phyloP scores from a whole-genome alignment of 352 stramenopile species.

The Aphanomyces astaci region DNA sequence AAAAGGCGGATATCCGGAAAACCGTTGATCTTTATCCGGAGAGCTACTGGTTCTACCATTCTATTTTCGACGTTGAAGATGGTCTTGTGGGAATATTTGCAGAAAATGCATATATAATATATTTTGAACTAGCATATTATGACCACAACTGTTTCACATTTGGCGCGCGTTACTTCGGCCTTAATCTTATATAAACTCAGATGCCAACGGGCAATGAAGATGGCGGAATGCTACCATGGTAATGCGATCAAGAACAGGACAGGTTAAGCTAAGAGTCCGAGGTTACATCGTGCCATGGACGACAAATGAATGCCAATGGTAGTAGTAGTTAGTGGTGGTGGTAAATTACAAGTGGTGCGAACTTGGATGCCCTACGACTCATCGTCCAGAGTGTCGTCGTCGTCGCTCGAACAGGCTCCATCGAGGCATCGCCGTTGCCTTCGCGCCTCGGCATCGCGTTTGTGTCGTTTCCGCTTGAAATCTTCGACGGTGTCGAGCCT shows the following conservation, averaged over 20 bases:
- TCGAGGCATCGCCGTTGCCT: not conserved
- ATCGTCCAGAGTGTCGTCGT: not conserved
- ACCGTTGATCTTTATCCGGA: not conserved
- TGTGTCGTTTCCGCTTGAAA: not conserved
- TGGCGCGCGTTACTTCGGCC: not conserved
- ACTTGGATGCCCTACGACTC: too few relatives aligned
- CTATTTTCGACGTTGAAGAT: too few relatives aligned
- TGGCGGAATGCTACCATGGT: too few relatives aligned
- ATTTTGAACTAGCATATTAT: not conserved
- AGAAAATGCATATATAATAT: too few relatives aligned
- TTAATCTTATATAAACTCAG: not conserved
- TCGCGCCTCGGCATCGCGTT: not conserved
- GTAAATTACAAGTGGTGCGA: too few relatives aligned
- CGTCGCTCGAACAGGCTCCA: not conserved
- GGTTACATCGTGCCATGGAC: too few relatives aligned
- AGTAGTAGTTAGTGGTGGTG: too few relatives aligned
- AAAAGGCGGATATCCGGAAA: not conserved
- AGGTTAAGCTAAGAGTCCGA: too few relatives aligned
- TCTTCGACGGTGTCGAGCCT: conserved; percentile 5
- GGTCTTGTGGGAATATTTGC: too few relatives aligned
- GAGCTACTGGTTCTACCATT: not conserved
- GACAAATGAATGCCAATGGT: too few relatives aligned
- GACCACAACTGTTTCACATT: not conserved
- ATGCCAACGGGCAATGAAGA: not conserved
- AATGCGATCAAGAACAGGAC: too few relatives aligned